Conservation (phyloP, 257 asterid genomes). For the Solanum lignicaule region DNA sequence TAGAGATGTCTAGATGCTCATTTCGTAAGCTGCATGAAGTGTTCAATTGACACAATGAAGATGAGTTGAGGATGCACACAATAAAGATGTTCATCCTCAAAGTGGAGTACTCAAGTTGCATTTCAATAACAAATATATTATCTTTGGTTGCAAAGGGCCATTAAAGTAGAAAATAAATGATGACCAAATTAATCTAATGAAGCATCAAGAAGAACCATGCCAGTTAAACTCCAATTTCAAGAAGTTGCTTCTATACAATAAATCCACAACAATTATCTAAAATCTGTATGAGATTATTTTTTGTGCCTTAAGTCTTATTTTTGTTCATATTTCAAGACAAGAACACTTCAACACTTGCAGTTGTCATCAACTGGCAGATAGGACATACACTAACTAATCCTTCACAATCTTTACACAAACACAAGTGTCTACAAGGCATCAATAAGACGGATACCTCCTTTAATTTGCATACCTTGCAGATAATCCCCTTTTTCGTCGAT, state of each 20-base stretch:
- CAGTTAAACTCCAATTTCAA: neutral
- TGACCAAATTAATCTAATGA: neutral
- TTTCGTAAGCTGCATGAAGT: neutral
- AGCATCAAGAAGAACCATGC: neutral
- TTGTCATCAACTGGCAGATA: conserved; percentile 49
- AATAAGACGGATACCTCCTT: conserved; percentile 58
- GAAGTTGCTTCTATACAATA: neutral
- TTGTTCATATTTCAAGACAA: conserved; percentile 33
- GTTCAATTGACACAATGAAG: neutral
- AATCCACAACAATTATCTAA: neutral
- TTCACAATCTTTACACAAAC: conserved; percentile 79
- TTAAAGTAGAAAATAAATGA: neutral
- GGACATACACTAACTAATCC: conserved; percentile 59
- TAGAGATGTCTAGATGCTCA: neutral
- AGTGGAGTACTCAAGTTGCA: neutral
- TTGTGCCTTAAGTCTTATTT: neutral
- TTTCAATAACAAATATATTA: neutral
- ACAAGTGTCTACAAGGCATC: conserved; percentile 88
- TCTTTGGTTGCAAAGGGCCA: neutral
- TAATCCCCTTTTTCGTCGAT: conserved; percentile 12
- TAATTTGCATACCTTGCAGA: conserved; percentile 47
- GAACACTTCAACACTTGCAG: conserved; percentile 57
- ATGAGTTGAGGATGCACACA: neutral
- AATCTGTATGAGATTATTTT: neutral
- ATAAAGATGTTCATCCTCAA: neutral